Percentiles rank a stretch among this genome's conserved stretches.
phyloP scores from a whole-genome alignment of 345 rosid species.

The Citrus unshiu region DNA sequence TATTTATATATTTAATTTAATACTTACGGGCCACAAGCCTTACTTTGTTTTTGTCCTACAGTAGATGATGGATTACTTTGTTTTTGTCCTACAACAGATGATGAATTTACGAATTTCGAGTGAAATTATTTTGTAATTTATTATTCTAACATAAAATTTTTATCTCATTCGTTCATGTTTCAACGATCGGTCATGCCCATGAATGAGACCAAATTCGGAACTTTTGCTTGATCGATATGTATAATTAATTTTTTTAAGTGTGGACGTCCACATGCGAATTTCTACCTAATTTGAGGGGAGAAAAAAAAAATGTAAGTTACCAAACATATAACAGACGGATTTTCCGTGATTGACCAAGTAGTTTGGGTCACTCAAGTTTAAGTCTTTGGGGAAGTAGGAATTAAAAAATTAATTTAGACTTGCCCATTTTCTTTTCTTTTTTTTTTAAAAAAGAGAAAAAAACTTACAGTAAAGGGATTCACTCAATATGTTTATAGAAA shows the following conservation, averaged over 20 bases:
- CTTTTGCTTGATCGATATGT: neutral
- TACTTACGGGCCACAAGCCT: conserved; percentile 9
- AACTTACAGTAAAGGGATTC: too few relatives aligned
- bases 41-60: neutral
- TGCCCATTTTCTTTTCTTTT: too few relatives aligned
- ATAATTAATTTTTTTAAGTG: neutral
- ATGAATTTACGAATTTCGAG: conserved; percentile 6
- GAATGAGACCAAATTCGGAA: neutral
- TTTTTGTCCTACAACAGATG: neutral
- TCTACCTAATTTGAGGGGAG: too few relatives aligned
- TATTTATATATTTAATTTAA: neutral
- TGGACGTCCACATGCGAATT: neutral
- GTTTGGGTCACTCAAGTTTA: too few relatives aligned
- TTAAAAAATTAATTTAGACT: too few relatives aligned
- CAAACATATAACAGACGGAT: too few relatives aligned
- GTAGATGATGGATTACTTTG: conserved; percentile 7
- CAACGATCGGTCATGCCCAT: neutral
- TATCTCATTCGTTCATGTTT: neutral
- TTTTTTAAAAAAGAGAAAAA: too few relatives aligned
- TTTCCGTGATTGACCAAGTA: too few relatives aligned
- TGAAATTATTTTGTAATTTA: neutral
- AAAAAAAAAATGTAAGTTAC: too few relatives aligned
- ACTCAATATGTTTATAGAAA: too few relatives aligned
- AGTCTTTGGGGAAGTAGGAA: too few relatives aligned
- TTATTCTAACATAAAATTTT: neutral